A percentile compares a stretch with the other conserved stretches of the same genome.
Conservation (phyloP, 495 filamentous ascomycete genomes). For the Rostrohypoxylon terebratum region DNA sequence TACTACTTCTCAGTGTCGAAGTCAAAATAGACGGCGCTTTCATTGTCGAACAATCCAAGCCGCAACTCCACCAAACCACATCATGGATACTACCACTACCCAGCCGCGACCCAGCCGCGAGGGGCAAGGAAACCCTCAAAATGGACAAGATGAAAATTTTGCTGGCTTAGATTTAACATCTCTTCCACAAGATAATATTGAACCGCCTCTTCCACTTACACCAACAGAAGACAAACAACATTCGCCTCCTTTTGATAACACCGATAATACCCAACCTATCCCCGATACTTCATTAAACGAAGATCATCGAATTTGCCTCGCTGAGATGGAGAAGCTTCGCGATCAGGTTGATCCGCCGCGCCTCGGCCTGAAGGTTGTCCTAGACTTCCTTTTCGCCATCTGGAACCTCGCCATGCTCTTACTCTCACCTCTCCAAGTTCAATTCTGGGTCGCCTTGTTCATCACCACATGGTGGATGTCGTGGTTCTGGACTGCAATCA, state of each 20-base stretch:
- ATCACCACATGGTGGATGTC: conserved; percentile 35
- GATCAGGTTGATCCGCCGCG: background rate
- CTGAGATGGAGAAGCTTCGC: conserved; percentile 24
- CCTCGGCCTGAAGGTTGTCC: background rate
- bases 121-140: conserved; percentile 12
- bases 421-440: conserved; percentile 8
- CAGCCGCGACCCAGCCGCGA: conserved; percentile 12
- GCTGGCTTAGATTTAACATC: conserved; percentile 3
- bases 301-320: conserved; percentile 14
- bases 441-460: conserved; percentile 26
- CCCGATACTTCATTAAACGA: conserved; percentile 4
- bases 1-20: background rate
- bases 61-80: background rate
- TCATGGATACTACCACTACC: conserved; percentile 4
- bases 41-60: background rate
- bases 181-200: background rate
- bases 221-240: conserved; percentile 8
- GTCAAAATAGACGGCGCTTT: background rate
- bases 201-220: conserved; percentile 7
- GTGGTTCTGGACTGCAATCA: conserved; percentile 9
- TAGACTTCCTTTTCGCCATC: background rate
- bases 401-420: background rate
- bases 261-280: background rate
- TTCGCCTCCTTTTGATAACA: conserved; percentile 9
- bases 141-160: background rate